These are phyloP conservation scores for Lactarius sanguifluus DNA, from an alignment of 768 basidiomycete genomes.

Conservation along the genomic window DNA sequence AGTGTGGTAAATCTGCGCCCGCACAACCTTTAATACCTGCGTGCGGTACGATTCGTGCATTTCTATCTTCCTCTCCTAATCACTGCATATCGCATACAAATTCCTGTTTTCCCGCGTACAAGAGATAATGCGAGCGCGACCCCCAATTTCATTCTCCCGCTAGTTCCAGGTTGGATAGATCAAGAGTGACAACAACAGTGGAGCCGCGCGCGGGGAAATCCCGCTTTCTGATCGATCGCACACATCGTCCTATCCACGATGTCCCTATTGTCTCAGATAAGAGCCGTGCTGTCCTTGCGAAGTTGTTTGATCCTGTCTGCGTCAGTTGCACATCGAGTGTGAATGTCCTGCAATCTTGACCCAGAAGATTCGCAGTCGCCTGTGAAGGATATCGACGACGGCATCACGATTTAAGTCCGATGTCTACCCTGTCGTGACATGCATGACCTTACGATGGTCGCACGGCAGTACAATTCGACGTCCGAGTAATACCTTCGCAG, in stretches of 20 bases:
- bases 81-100: not conserved
- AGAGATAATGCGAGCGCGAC: not conserved
- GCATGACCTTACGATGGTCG: not conserved
- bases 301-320: not conserved
- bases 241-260: not conserved
- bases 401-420: not conserved
- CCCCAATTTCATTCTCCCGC: not conserved
- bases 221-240: not conserved
- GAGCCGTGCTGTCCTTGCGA: not conserved
- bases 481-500: not conserved
- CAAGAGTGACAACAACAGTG: conserved; percentile 1
- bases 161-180: not conserved
- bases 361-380: too few relatives aligned
- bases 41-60: not conserved
- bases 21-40: not conserved
- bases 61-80: not conserved
- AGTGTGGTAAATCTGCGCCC: not conserved
- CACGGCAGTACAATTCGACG: not conserved
- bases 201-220: not conserved
- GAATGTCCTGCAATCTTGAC: not conserved
- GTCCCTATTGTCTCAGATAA: not conserved
- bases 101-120: not conserved
- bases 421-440: not conserved
- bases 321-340: not conserved
- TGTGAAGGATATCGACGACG: not conserved